Conservation (phyloP, 371 early-diverging fungal species). For the Basidiobolus meristosporus region DNA sequence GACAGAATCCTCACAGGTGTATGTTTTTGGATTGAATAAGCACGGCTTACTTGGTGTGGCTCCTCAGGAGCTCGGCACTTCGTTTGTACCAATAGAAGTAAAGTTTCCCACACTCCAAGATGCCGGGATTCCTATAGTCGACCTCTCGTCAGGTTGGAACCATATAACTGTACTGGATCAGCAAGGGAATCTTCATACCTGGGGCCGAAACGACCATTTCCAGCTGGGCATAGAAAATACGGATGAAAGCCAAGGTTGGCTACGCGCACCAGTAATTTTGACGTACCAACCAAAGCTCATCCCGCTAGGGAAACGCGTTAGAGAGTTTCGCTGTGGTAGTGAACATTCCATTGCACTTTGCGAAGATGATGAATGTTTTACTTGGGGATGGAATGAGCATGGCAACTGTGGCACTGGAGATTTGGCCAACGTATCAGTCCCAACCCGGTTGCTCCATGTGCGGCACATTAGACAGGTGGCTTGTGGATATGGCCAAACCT, state of each 20-base stretch:
- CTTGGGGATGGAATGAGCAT: conserved; percentile 94
- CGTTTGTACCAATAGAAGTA: too few species aligned
- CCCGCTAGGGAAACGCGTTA: conserved; percentile 1
- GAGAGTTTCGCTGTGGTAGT: conserved; percentile 41
- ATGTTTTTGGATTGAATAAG: conserved; percentile 35
- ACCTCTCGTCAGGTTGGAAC: conserved; percentile 54
- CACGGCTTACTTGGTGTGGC: conserved; percentile 31
- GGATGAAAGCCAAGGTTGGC: background rate
- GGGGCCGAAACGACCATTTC: conserved; percentile 56
- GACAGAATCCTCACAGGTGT: conserved; percentile 18
- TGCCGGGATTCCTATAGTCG: too few species aligned
- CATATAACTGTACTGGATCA: conserved; percentile 27
- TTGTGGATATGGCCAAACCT: too few species aligned
- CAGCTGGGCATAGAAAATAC: conserved; percentile 20
- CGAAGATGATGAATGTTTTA: conserved; percentile 12
- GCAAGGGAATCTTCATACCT: conserved; percentile 12
- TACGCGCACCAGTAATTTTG: conserved; percentile 4
- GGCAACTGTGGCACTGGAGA: conserved; percentile 45
- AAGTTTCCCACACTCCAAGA: too few species aligned
- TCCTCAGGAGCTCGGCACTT: background rate
- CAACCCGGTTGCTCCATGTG: too few species aligned
- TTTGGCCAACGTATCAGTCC: background rate
- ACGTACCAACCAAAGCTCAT: conserved; percentile 3
- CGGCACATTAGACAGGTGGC: too few species aligned
- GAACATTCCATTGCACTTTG: conserved; percentile 47